Base-by-base conservation (phyloP, 257 asterid genomes). In the Solanum commersonii region DNA sequence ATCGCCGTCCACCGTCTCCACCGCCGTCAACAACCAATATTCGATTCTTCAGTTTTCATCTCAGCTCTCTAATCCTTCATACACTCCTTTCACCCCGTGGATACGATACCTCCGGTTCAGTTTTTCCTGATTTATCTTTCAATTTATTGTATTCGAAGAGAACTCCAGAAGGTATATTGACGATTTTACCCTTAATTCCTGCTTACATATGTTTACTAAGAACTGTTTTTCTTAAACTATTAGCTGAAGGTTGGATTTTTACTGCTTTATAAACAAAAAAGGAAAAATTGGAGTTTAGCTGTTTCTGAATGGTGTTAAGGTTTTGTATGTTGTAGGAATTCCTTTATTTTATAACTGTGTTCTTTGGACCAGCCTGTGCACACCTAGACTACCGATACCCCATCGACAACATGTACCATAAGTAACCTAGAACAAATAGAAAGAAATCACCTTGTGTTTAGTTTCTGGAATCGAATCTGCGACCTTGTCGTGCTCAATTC, bases 71-170 rank as follows among this genome's bases (percentile, higher is more conserved):
- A 38, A 38, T 9, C 60, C 42, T 86, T 42, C 90, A 15, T 90
- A 90, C 87, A 42, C 70, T 70, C 90, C 87, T 31, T 90, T 87
- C n/a, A 87, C 91, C n/a, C 88, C 90, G 85, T 74, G 92, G 91
- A 88, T 93, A 86, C 96, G 93, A 29, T 90, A 88, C 87, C 87
- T 90, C 40, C 93, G 89, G 23, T 90, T 93, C 49, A 44, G 91
- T 71, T 92, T 89, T 42, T 94, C 93, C 88, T 94, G 88, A 88
- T 88, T 86, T 73, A 85, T 70, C 85, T 86, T 31, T 34, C 63
- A 29, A 14, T 63, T 33, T 49, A 18, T 8, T 10, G 18, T 88
- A 37, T 2, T 27, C 38, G 33, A 68, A 27, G 74, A 68, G 2
- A 18, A 33, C 6, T 68, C 15, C 31, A 14, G 11, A 27, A 38